These are phyloP conservation scores for Solanum hybrid DNA, from an alignment of 305 asterid genomes.

Conservation along the genomic window DNA sequence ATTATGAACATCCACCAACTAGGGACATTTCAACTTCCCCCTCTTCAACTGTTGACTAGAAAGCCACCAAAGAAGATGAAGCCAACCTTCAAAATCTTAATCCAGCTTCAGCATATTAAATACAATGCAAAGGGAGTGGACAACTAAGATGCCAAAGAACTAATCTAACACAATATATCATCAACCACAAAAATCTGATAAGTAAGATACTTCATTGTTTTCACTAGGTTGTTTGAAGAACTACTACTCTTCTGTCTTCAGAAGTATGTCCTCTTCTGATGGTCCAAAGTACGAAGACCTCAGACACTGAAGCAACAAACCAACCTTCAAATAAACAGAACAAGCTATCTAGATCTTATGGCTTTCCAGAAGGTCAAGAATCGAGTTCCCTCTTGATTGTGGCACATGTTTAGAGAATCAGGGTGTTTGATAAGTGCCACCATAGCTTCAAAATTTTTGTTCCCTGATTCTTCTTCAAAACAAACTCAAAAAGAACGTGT, in stretches of 20 bases:
- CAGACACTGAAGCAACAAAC: background rate
- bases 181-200: background rate
- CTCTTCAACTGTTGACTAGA: background rate
- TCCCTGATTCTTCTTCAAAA: background rate
- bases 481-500: background rate
- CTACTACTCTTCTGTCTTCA: background rate
- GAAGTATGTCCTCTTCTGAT: background rate
- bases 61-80: background rate
- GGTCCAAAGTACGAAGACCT: background rate
- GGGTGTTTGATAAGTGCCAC: background rate
- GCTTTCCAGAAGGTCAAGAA: background rate
- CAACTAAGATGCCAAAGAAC: background rate
- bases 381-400: background rate
- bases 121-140: background rate
- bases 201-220: background rate
- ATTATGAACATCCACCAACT: conserved; percentile 4
- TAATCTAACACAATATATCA: background rate
- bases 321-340: background rate
- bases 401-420: background rate
- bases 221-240: background rate
- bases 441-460: background rate
- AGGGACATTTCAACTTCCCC: background rate
- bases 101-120: background rate
- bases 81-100: background rate
- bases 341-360: background rate